A percentile compares a stretch with the other conserved stretches of the same genome.
phyloP scores from a whole-genome alignment of 1,139 yeast genomes.

The Dujonia santamariae region DNA sequence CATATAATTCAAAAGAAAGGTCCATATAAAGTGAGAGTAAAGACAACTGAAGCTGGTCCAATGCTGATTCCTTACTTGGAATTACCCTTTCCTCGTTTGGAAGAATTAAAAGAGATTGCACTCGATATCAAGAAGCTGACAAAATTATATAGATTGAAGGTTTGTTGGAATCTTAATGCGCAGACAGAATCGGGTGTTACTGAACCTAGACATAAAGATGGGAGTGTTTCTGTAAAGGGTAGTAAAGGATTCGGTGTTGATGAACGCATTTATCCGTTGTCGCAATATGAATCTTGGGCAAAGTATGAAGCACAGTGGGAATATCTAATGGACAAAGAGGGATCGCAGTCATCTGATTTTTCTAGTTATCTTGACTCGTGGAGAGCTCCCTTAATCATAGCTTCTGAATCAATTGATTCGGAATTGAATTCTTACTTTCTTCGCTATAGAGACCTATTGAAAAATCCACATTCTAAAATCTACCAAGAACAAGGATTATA shows the following conservation, averaged over 20 bases:
- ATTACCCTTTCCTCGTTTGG: conserved; percentile 22
- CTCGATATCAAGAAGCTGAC: conserved; percentile 32
- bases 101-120: conserved; percentile 25
- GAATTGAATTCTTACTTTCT: conserved; percentile 13
- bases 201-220: conserved; percentile 21
- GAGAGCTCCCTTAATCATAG: conserved; percentile 21
- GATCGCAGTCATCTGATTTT: conserved; percentile 15
- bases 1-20: conserved; percentile 31
- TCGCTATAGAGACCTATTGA: conserved; percentile 16
- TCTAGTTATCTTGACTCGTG: conserved; percentile 15
- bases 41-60: conserved; percentile 31
- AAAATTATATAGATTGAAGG: conserved; percentile 17
- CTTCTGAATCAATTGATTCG: conserved; percentile 16
- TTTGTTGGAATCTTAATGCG: conserved; percentile 25
- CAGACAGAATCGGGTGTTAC: conserved; percentile 5
- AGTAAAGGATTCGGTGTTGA: conserved; percentile 26
- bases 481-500: conserved; percentile 15
- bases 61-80: conserved; percentile 26
- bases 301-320: conserved; percentile 40
- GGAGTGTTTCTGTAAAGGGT: conserved; percentile 26
- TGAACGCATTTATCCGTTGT: conserved; percentile 27
- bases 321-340: conserved; percentile 12
- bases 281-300: conserved; percentile 25
- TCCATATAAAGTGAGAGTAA: conserved; percentile 33
- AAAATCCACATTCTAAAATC: conserved; percentile 7